Percentiles rank a stretch among this genome's conserved stretches.
Conservation (phyloP, 1,139 yeast species). For the Saccharomyces hybrid region DNA sequence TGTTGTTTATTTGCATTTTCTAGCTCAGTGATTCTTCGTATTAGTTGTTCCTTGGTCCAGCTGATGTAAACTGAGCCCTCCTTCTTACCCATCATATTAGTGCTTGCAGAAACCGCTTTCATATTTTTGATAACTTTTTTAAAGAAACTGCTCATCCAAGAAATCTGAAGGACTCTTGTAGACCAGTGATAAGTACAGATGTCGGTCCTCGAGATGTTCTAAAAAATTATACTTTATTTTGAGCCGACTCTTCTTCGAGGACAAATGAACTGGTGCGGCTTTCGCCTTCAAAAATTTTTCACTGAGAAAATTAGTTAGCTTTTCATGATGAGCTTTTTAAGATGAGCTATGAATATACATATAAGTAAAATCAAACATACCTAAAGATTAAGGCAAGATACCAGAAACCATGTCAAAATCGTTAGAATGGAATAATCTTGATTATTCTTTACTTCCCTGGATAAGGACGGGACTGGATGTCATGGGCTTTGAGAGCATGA, state of each 20-base stretch:
- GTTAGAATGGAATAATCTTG: conserved; percentile 33
- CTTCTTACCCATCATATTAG: background rate
- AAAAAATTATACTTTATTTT: background rate
- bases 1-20: conserved; percentile 15
- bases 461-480: conserved; percentile 53
- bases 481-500: conserved; percentile 74
- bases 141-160: background rate
- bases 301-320: background rate
- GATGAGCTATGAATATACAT: background rate
- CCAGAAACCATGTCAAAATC: conserved; percentile 27
- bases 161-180: background rate
- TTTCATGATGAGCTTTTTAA: background rate
- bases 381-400: background rate
- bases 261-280: background rate
- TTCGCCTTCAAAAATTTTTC: background rate
- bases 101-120: background rate
- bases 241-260: background rate
- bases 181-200: background rate
- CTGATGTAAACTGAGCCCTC: conserved; percentile 17
- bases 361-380: background rate
- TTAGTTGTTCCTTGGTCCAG: conserved; percentile 38
- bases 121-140: background rate
- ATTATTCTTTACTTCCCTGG: conserved; percentile 37
- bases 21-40: conserved; percentile 29
- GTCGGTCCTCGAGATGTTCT: background rate